Conservation (phyloP, 352 stramenopile genomes). For the Globisporangium uncinulatum region DNA sequence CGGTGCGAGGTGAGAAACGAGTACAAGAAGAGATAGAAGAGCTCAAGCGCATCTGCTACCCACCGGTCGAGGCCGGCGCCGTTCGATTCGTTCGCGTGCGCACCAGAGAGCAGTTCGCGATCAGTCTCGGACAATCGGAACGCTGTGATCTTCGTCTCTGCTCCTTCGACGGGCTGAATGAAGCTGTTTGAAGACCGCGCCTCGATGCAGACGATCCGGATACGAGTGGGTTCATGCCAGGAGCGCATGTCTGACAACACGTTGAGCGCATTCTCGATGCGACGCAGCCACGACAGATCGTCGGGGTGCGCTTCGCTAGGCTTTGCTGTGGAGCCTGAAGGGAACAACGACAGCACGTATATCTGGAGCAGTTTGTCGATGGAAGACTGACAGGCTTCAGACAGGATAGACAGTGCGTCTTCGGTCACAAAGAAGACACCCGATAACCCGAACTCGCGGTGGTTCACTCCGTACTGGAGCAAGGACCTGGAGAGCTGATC, state of each 20-base stretch:
- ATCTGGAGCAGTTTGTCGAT: slow-evolving; percentile 1
- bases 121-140: slow-evolving; percentile 13
- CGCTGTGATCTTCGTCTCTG: neutral
- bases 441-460: slow-evolving; percentile 7
- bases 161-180: neutral
- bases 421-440: slow-evolving; percentile 13
- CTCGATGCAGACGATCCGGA: slow-evolving; percentile 13
- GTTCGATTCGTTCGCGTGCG: slow-evolving; percentile 8
- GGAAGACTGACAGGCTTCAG: neutral
- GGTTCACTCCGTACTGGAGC: slow-evolving; percentile 12
- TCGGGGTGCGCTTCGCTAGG: neutral
- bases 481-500: slow-evolving; percentile 9
- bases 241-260: slow-evolving; percentile 13
- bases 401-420: slow-evolving; percentile 4
- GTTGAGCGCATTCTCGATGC: slow-evolving; percentile 10
- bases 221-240: slow-evolving; percentile 12
- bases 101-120: slow-evolving; percentile 9
- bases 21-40: slow-evolving; percentile 15
- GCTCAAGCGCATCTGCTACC: slow-evolving; percentile 11
- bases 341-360: slow-evolving; percentile 4
- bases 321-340: neutral
- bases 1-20: slow-evolving; percentile 14
- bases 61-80: slow-evolving; percentile 5
- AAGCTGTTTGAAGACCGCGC: slow-evolving; percentile 3
- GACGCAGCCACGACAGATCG: slow-evolving; percentile 6